Evolutionary conservation across 805 yeast species (phyloP).

Genomic region (Saturnispora sekii): DNA sequence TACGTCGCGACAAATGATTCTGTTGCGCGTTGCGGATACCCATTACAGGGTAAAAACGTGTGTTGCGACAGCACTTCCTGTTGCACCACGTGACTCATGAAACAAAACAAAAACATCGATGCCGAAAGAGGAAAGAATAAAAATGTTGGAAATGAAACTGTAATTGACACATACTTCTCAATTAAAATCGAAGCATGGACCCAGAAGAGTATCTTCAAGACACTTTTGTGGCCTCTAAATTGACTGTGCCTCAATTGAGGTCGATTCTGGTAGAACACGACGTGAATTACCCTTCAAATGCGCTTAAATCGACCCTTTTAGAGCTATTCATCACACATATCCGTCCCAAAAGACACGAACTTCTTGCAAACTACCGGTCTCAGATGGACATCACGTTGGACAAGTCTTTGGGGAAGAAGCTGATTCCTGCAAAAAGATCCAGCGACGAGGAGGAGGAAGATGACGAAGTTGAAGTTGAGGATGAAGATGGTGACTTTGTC

Average conservation of each 20-base stretch:
- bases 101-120: no score
- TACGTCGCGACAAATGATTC: no score
- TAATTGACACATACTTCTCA: background rate
- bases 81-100: no score
- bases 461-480: no score
- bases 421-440: slow-evolving; percentile 10
- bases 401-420: background rate
- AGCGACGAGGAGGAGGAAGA: background rate
- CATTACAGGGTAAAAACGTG: no score
- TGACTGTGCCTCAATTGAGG: slow-evolving; percentile 64
- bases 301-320: slow-evolving; percentile 61
- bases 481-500: no score
- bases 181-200: slow-evolving; percentile 22
- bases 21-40: no score
- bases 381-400: slow-evolving; percentile 1
- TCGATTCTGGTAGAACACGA: slow-evolving; percentile 52
- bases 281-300: slow-evolving; percentile 49
- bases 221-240: slow-evolving; percentile 54
- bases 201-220: slow-evolving; percentile 28
- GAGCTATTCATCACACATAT: slow-evolving; percentile 48
- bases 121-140: background rate
- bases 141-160: slow-evolving; percentile 1
- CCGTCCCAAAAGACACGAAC: slow-evolving; percentile 35
- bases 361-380: slow-evolving; percentile 25
- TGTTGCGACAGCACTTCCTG: no score